These are phyloP conservation scores for Mortierella alpina DNA, from an alignment of 192 early-diverging fungal species.

Conservation along the genomic window DNA sequence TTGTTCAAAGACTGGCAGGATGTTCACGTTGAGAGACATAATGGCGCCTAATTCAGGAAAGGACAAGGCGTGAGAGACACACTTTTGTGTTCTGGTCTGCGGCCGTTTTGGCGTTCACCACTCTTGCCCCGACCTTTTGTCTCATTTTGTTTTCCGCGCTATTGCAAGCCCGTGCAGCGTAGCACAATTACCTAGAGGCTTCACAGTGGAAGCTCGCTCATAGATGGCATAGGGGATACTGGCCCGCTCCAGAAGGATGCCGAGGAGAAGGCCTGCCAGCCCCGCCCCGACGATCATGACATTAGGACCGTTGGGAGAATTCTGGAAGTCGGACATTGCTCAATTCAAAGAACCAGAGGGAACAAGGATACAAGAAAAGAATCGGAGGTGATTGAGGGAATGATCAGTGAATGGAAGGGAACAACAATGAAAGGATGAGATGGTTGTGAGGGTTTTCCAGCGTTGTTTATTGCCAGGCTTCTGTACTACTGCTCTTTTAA, in stretches of 20 bases:
- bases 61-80: background rate
- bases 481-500: no score
- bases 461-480: no score
- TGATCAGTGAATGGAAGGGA: background rate
- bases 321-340: no score
- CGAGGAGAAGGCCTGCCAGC: conserved; percentile 16
- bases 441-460: no score
- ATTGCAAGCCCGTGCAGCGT: background rate
- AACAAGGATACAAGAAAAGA: background rate
- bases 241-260: conserved; percentile 15
- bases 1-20: conserved; percentile 38
- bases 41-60: conserved; percentile 12
- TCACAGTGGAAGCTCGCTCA: conserved; percentile 10
- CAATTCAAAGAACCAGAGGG: no score
- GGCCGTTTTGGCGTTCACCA: no score
- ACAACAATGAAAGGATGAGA: background rate
- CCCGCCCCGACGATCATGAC: conserved; percentile 27
- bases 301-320: background rate
- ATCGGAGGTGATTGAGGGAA: background rate
- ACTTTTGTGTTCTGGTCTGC: background rate
- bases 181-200: conserved; percentile 11
- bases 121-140: no score
- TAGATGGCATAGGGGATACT: conserved; percentile 26
- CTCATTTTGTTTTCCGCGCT: no score
- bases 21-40: conserved; percentile 23